Percentiles rank a stretch among this genome's conserved stretches.
Conservation (phyloP, 768 basidiomycete genomes). For the Leccinellum rugosiceps region DNA sequence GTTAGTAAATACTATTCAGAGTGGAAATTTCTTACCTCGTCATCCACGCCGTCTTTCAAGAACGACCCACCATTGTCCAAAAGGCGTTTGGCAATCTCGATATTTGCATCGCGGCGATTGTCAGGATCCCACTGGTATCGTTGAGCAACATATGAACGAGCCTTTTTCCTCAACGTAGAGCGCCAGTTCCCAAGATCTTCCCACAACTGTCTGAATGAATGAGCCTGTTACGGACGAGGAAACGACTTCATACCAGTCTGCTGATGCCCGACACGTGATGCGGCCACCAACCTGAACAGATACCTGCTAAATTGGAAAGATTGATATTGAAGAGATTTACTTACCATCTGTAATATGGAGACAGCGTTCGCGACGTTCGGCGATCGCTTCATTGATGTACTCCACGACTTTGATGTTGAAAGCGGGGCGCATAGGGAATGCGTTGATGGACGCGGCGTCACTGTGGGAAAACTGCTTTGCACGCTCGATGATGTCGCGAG, state of each 20-base stretch:
- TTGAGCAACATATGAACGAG: neutral
- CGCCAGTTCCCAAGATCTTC: slow-evolving; percentile 1
- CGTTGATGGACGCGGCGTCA: neutral
- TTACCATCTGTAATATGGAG: neutral
- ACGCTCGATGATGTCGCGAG: neutral
- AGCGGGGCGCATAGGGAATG: neutral
- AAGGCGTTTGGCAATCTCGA: neutral
- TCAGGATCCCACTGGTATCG: neutral
- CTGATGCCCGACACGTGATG: neutral
- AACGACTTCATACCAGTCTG: neutral
- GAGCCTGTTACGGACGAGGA: neutral
- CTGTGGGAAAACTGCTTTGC: slow-evolving; percentile 2
- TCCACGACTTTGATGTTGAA: slow-evolving; percentile 1
- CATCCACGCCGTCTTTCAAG: neutral
- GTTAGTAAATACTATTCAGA: neutral
- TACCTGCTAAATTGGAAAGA: too few relatives aligned
- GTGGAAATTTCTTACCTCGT: neutral
- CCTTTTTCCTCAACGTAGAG: neutral
- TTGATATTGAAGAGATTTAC: too few relatives aligned
- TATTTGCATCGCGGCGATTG: neutral
- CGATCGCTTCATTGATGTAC: slow-evolving; percentile 1
- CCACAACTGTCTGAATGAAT: neutral
- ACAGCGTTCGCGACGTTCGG: neutral
- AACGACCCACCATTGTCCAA: neutral
- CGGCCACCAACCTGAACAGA: slow-evolving; percentile 3